Conservation (phyloP, 129 eudicot species). For the Flaveria brownii region DNA sequence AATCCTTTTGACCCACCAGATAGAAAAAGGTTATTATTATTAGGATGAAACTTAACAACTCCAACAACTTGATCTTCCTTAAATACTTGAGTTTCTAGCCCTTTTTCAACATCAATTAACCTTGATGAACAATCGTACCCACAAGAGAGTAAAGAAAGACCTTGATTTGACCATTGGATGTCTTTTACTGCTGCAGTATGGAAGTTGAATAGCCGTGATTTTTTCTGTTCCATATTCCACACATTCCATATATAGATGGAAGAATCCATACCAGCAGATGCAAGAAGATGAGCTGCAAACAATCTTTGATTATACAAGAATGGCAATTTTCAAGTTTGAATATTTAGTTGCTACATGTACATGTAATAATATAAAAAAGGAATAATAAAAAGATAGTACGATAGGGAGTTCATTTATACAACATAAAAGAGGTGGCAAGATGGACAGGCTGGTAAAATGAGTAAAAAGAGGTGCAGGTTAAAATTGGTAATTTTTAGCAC, state of each 20-base stretch:
- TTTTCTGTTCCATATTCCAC: slow-evolving; percentile 64
- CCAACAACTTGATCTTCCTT: slow-evolving; percentile 82
- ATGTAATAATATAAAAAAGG: background rate
- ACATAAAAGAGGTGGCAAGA: background rate
- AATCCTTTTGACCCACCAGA: slow-evolving; percentile 91
- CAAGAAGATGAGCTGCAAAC: slow-evolving; percentile 95
- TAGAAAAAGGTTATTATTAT: slow-evolving; percentile 73
- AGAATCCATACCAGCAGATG: slow-evolving; percentile 94
- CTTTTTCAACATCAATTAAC: slow-evolving; percentile 78
- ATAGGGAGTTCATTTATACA: background rate
- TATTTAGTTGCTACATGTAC: slow-evolving; percentile 5
- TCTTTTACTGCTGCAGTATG: slow-evolving; percentile 92
- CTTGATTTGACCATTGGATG: slow-evolving; percentile 75
- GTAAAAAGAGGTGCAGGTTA: background rate
- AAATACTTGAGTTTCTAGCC: slow-evolving; percentile 60
- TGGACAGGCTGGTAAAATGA: background rate
- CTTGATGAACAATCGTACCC: slow-evolving; percentile 90
- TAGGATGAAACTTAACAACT: slow-evolving; percentile 73
- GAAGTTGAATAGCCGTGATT: slow-evolving; percentile 50
- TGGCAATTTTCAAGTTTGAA: slow-evolving; percentile 4
- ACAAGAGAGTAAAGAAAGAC: slow-evolving; percentile 79
- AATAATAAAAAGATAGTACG: background rate
- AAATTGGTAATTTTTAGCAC: background rate
- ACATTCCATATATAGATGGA: slow-evolving; percentile 80
- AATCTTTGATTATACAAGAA: slow-evolving; percentile 47